These are phyloP conservation scores for Candida berthetii DNA, from an alignment of 805 yeast genomes.

Conservation along the genomic window DNA sequence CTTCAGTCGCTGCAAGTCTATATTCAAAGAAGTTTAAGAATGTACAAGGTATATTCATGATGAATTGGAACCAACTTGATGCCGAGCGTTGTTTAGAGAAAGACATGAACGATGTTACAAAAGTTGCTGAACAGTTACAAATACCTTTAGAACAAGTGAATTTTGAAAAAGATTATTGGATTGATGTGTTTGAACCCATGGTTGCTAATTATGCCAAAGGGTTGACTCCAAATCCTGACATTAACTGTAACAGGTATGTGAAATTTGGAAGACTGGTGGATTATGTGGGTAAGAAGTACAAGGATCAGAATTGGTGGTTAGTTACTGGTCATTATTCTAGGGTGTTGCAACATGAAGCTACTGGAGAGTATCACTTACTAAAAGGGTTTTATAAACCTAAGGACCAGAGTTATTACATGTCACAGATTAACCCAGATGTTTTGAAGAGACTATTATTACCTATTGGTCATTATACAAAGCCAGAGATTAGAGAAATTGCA, in stretches of 20 bases:
- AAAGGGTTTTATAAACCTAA: conserved; percentile 55
- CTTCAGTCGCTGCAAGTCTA: conserved; percentile 79
- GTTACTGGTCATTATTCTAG: conserved; percentile 86
- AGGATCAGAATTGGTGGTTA: conserved; percentile 59
- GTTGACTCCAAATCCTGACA: conserved; percentile 91
- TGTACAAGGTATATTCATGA: conserved; percentile 86
- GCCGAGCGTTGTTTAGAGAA: conserved; percentile 68
- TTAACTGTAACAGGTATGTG: conserved; percentile 76
- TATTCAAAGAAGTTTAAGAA: conserved; percentile 48
- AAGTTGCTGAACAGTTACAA: conserved; percentile 50
- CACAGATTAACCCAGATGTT: conserved; percentile 48
- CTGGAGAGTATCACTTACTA: conserved; percentile 39
- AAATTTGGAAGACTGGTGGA: conserved; percentile 79
- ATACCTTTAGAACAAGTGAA: conserved; percentile 73
- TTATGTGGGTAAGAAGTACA: conserved; percentile 36
- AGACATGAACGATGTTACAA: conserved; percentile 83
- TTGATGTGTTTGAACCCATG: conserved; percentile 91
- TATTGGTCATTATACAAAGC: conserved; percentile 71
- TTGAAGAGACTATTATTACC: conserved; percentile 63
- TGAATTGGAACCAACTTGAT: conserved; percentile 48
- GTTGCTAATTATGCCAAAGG: conserved; percentile 64
- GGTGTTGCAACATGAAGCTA: conserved; percentile 28
- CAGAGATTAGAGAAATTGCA: conserved; percentile 69
- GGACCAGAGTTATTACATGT: conserved; percentile 89
- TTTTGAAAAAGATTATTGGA: conserved; percentile 92